Evolutionary conservation across 208 protist genomes (phyloP).

Genomic region (Acanthamoeba castellanii): DNA sequence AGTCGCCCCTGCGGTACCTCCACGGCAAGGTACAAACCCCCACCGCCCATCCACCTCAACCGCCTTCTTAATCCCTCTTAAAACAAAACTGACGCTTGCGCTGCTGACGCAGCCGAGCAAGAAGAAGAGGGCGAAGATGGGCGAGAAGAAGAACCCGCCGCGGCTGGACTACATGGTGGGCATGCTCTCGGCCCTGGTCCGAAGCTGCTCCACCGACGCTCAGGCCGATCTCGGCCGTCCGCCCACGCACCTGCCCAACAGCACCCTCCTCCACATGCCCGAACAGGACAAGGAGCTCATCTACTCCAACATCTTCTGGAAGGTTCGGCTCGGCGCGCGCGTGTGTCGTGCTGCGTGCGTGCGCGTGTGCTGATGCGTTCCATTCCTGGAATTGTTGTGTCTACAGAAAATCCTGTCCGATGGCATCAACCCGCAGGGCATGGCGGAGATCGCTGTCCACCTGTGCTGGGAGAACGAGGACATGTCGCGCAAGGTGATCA

Average conservation of each 20-base stretch:
- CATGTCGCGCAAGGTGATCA: slow-evolving; percentile 38
- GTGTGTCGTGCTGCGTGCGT: neutral
- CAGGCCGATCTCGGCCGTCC: neutral
- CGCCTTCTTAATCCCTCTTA: neutral
- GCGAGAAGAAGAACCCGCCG: slow-evolving; percentile 80
- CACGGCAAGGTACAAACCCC: slow-evolving; percentile 35
- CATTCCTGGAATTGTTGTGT: neutral
- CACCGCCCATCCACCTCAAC: neutral
- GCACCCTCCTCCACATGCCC: slow-evolving; percentile 42
- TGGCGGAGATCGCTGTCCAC: slow-evolving; percentile 33
- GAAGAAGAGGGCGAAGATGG: slow-evolving; percentile 82
- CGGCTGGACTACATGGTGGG: slow-evolving; percentile 63
- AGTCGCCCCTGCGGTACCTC: slow-evolving; percentile 49
- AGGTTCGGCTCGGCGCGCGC: neutral
- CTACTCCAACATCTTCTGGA: slow-evolving; percentile 59
- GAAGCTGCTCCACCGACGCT: slow-evolving; percentile 64
- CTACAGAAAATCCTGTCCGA: slow-evolving; percentile 40
- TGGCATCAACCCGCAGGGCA: slow-evolving; percentile 57
- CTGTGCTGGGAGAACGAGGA: slow-evolving; percentile 61
- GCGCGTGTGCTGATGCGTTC: neutral
- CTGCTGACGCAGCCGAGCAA: slow-evolving; percentile 42
- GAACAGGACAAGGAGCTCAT: slow-evolving; percentile 76
- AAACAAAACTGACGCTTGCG: neutral
- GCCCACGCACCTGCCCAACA: neutral
- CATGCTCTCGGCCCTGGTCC: slow-evolving; percentile 50